phyloP scores from a whole-genome alignment of 176 grass and related monocot species.

The Dendrocalamus sinicus region DNA sequence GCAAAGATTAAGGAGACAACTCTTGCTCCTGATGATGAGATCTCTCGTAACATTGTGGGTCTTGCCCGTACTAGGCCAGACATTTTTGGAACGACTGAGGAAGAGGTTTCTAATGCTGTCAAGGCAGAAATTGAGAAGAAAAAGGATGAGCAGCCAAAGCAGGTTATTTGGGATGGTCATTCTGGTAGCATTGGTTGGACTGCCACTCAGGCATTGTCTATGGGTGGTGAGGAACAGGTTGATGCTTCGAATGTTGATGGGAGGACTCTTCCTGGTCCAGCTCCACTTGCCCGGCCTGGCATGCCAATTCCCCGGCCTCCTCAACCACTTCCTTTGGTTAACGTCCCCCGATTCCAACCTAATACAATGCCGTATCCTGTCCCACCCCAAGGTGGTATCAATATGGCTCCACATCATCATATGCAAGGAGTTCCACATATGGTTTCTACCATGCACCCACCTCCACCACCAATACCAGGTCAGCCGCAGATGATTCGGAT shows the following conservation, averaged over 20 bases:
- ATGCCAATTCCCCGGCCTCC: conserved; percentile 69
- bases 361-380: conserved; percentile 49
- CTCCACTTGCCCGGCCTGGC: conserved; percentile 65
- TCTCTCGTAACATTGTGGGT: conserved; percentile 94
- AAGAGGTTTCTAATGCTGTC: conserved; percentile 94
- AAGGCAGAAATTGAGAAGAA: conserved; percentile 99
- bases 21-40: conserved; percentile 89
- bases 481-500: conserved; percentile 65
- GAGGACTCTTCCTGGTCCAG: conserved; percentile 62
- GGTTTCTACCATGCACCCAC: conserved; percentile 60
- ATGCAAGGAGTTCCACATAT: conserved; percentile 60
- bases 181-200: conserved; percentile 92
- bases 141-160: conserved; percentile 91
- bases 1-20: conserved; percentile 97
- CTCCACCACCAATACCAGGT: conserved; percentile 62
- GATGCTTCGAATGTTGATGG: conserved; percentile 47
- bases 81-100: conserved; percentile 97
- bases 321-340: conserved; percentile 71
- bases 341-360: conserved; percentile 75
- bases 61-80: conserved; percentile 92
- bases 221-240: conserved; percentile 68
- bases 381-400: conserved; percentile 17
- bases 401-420: conserved; percentile 33
- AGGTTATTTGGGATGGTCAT: conserved; percentile 98
- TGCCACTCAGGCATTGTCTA: conserved; percentile 83